Percentiles rank a stretch among this genome's conserved stretches.
Conservation (phyloP, 305 asterid species). For the Fraxinus xanthoxyloides region DNA sequence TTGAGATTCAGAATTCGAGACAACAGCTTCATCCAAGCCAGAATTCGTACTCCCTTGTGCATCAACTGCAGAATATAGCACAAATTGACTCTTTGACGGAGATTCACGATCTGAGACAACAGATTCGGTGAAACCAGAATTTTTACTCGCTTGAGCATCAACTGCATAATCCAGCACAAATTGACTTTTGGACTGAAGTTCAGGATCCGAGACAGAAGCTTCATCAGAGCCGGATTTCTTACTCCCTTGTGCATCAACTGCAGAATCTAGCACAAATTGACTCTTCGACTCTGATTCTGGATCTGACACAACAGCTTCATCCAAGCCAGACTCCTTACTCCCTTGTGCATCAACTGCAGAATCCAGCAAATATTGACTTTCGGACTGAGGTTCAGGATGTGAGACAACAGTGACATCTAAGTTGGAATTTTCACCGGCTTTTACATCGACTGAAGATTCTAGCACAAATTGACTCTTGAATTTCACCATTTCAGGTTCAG, state of each 20-base stretch:
- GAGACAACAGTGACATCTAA: background rate
- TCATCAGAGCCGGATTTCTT: background rate
- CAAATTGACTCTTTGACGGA: slow-evolving; percentile 4
- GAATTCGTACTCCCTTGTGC: background rate
- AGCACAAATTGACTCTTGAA: background rate
- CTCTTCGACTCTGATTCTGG: background rate
- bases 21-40: slow-evolving; percentile 1
- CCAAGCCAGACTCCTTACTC: background rate
- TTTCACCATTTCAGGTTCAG: background rate
- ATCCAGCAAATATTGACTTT: slow-evolving; percentile 2
- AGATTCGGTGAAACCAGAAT: background rate
- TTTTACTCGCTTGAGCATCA: background rate
- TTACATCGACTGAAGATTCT: background rate
- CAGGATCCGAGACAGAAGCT: background rate
- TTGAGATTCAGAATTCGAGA: slow-evolving; percentile 1
- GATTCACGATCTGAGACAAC: background rate
- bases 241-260: slow-evolving; percentile 13
- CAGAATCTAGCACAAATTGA: slow-evolving; percentile 15
- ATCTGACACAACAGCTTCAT: background rate
- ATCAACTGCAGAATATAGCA: background rate
- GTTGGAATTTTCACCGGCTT: slow-evolving; percentile 2
- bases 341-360: background rate
- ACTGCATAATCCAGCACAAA: background rate
- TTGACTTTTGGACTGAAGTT: background rate
- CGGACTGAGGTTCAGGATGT: background rate